These are phyloP conservation scores for Aureococcus anophagefferens DNA, from an alignment of 108 stramenopile genomes.

Conservation along the genomic window DNA sequence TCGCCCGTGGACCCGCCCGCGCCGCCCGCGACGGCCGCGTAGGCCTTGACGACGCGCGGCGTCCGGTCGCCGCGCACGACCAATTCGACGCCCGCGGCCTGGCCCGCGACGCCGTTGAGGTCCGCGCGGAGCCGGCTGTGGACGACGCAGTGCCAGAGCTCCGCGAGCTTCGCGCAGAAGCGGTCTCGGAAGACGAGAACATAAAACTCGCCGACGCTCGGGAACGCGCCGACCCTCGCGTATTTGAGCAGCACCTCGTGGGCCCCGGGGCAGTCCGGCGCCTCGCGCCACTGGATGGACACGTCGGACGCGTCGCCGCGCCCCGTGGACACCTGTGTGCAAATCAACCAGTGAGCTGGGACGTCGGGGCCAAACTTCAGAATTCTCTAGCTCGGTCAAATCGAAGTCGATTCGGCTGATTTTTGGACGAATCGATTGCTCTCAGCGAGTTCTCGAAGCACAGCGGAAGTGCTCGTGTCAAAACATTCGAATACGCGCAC, in stretches of 20 bases:
- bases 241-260: slow-evolving; percentile 43
- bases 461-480: too few relatives aligned
- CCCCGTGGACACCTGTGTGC: too few relatives aligned
- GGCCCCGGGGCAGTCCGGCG: slow-evolving; percentile 6
- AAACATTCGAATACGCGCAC: too few relatives aligned
- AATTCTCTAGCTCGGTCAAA: too few relatives aligned
- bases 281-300: slow-evolving; percentile 26
- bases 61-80: slow-evolving; percentile 48
- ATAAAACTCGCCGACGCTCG: slow-evolving; percentile 28
- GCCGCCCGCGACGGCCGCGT: slow-evolving; percentile 20
- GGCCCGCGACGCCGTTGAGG: slow-evolving; percentile 37
- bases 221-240: slow-evolving; percentile 28
- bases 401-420: too few relatives aligned
- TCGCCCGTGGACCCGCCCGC: slow-evolving; percentile 7
- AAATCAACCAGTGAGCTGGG: too few relatives aligned
- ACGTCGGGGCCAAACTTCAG: too few relatives aligned
- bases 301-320: slow-evolving; percentile 8
- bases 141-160: slow-evolving; percentile 47
- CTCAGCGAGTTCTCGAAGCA: too few relatives aligned
- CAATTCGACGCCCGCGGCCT: slow-evolving; percentile 34
- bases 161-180: slow-evolving; percentile 26
- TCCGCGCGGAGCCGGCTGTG: slow-evolving; percentile 41
- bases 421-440: too few relatives aligned
- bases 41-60: slow-evolving; percentile 33
- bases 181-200: slow-evolving; percentile 43